Evolutionary conservation across 83 land plant species (phyloP).

Genomic region (Thuja plicata): DNA sequence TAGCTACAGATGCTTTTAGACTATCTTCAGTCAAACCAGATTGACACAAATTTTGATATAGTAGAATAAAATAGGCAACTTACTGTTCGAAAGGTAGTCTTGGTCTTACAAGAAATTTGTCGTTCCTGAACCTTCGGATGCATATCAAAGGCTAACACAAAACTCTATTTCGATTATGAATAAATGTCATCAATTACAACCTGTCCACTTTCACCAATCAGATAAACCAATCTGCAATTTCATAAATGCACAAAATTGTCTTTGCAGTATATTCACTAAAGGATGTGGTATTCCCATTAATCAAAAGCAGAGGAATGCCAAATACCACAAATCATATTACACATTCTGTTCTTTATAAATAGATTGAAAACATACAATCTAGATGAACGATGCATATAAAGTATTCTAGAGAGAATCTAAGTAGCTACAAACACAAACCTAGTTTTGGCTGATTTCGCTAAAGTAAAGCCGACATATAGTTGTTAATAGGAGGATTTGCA

Average conservation of each 20-base stretch:
- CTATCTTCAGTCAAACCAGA: too few relatives aligned
- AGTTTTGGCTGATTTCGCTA: slow-evolving; percentile 39
- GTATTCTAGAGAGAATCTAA: too few relatives aligned
- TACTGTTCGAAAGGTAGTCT: slow-evolving; percentile 85
- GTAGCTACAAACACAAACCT: too few relatives aligned
- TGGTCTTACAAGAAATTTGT: slow-evolving; percentile 82
- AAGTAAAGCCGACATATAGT: slow-evolving; percentile 67
- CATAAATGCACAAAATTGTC: background rate
- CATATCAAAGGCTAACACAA: too few relatives aligned
- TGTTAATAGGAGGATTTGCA: slow-evolving; percentile 66
- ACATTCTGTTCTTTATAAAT: background rate
- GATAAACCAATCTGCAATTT: background rate
- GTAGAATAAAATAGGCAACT: background rate
- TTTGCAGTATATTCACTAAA: background rate
- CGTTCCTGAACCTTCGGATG: slow-evolving; percentile 88
- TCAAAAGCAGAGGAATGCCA: background rate
- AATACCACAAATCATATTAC: background rate
- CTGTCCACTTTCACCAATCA: slow-evolving; percentile 22
- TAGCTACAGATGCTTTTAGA: too few relatives aligned
- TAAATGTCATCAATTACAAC: slow-evolving; percentile 49
- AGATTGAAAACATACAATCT: background rate
- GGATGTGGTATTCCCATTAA: background rate
- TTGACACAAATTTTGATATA: background rate
- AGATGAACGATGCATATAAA: too few relatives aligned
- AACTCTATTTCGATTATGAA: slow-evolving; percentile 83